Evolutionary conservation across 257 asterid species (phyloP).

Genomic region (Cruciata laevipes): DNA sequence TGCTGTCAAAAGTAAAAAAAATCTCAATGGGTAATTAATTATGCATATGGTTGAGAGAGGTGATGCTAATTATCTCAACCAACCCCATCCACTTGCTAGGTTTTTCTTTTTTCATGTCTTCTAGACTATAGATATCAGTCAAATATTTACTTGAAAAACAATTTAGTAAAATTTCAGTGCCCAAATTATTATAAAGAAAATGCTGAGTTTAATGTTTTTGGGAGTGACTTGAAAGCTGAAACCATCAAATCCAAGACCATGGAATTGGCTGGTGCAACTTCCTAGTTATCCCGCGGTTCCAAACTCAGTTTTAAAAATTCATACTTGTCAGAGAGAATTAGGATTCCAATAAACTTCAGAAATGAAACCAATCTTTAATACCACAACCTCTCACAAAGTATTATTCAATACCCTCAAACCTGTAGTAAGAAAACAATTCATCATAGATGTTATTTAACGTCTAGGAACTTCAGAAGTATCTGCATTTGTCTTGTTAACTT

Average conservation of each 20-base stretch:
- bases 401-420: not conserved
- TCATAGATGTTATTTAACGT: not conserved
- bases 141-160: not conserved
- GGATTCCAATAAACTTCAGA: not conserved
- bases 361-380: not conserved
- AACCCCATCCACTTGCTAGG: not conserved
- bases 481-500: not conserved
- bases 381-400: not conserved
- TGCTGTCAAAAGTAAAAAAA: not conserved
- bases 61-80: conserved; percentile 4
- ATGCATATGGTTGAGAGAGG: conserved; percentile 1
- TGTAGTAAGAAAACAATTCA: not conserved
- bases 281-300: not conserved
- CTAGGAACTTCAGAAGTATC: not conserved
- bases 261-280: not conserved
- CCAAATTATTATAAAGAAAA: not conserved
- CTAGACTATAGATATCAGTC: not conserved
- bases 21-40: conserved; percentile 1
- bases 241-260: too few relatives aligned
- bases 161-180: not conserved
- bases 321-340: not conserved
- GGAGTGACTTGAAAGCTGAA: not conserved
- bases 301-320: not conserved
- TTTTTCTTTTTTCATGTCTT: not conserved
- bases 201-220: not conserved